Evolutionary conservation across 352 stramenopile species (phyloP), one percentile per base, ranked within the genome.

Genomic region (Pythium grandisporangium): DNA sequence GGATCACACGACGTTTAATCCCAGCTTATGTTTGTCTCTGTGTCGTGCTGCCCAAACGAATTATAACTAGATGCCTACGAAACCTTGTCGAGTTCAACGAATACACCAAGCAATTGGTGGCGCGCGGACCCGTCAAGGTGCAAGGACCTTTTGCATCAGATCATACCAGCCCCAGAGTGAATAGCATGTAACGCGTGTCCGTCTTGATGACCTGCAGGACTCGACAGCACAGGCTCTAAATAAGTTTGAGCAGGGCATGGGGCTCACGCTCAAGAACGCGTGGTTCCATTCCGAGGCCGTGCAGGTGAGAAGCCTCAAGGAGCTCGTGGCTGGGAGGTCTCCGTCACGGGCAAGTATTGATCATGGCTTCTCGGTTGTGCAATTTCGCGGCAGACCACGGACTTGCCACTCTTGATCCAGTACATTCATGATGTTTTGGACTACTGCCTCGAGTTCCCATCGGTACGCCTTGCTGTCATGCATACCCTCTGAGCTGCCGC

Each of bases 241-340:
- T 30, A 82, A 84, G 42, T 96, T 95, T 40, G 85, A 96, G 48
- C 84, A 75, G 30, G 80, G 80, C 17, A 90, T 96, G 72, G 82
- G 85, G 0, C 48, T 92, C 37, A 84, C 87, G 16, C 58, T 96
- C 19, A 83, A 90, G 47, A 95, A 96, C 45, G 85, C 85, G 0
- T 96, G 85, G 85, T 60, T 84, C 6, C 84, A 96, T 46, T 67
- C 87, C 0, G 85, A 96, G 54, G 85, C 85, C 6, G 67, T 95
- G 4, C 85, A 88, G 57, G 73, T 86, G n/a, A n/a, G n/a, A n/a
- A n/a, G n/a, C n/a, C n/a, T n/a, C n/a, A n/a, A n/a, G n/a, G n/a
- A n/a, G n/a, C n/a, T n/a, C n/a, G n/a, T 22, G 7, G 22, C 17
- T 19, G 29, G 21, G 8, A 14, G 27, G 27, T 32, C 14, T 14